These are phyloP conservation scores for Ophiosphaerella korrae DNA, from an alignment of 2,329 filamentous ascomycete species.

Conservation along the genomic window DNA sequence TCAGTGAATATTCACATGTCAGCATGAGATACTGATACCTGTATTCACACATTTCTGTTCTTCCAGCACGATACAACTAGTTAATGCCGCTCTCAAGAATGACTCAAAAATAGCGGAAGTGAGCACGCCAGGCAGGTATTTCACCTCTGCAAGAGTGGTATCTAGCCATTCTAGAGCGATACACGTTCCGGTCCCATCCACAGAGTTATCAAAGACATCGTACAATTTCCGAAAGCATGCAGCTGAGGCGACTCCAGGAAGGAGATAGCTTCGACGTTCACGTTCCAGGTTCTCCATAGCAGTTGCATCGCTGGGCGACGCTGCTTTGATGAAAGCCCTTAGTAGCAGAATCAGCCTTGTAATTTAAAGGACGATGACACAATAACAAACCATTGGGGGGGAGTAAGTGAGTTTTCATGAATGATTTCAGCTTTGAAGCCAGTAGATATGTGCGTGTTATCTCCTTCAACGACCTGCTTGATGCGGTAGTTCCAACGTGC, in stretches of 20 bases:
- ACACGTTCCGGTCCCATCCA: too few relatives aligned
- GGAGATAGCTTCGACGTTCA: slow-evolving; percentile 11
- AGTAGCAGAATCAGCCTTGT: slow-evolving; percentile 9
- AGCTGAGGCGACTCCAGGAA: slow-evolving; percentile 14
- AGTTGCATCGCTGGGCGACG: slow-evolving; percentile 8
- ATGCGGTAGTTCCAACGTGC: too few relatives aligned
- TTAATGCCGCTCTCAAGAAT: slow-evolving; percentile 10
- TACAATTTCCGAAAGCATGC: slow-evolving; percentile 17
- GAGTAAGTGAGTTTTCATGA: slow-evolving; percentile 3
- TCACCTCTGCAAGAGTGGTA: slow-evolving; percentile 18
- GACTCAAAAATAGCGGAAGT: not conserved
- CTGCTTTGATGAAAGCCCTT: slow-evolving; percentile 21
- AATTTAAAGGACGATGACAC: slow-evolving; percentile 1
- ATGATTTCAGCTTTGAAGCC: slow-evolving; percentile 19
- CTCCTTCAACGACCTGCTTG: too few relatives aligned
- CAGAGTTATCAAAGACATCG: slow-evolving; percentile 13
- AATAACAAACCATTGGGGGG: slow-evolving; percentile 15
- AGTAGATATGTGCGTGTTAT: slow-evolving; percentile 14
- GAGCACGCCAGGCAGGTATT: slow-evolving; percentile 5
- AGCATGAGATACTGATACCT: slow-evolving; percentile 8
- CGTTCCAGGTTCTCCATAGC: slow-evolving; percentile 12
- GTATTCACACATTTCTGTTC: slow-evolving; percentile 6
- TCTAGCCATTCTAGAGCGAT: slow-evolving; percentile 21
- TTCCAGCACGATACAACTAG: slow-evolving; percentile 11
- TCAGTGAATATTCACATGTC: slow-evolving; percentile 6